Base-by-base conservation (phyloP, 192 early-diverging fungal genomes). In the Linnemannia exigua region DNA sequence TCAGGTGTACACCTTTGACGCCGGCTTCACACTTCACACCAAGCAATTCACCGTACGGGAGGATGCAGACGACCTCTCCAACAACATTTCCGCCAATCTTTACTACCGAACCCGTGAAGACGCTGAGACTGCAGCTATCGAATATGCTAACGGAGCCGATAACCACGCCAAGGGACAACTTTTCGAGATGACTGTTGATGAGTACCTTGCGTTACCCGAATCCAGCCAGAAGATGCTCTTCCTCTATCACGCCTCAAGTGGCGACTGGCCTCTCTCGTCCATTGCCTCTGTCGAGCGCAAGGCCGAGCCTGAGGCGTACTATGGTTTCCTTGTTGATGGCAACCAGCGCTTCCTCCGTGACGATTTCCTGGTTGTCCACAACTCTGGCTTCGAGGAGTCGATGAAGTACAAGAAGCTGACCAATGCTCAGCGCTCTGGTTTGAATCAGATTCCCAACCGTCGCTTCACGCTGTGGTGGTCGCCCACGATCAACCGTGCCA, bases 381-480 rank as follows among this genome's bases (percentile, higher is more conserved):
- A 76, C 76, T 87, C 89, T 76, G 93, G 93, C 75, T 95, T 98
- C 71, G 95, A 95, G 74, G 95, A 96, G 73, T 90, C 90, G 37
- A 96, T 97, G 96, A 96, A 96, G 82, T 98, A 96, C 90, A 98
- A 98, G 88, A 98, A 99, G 89, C 89, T 99, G 67, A 99, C 98
- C 72, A 99, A 99, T 72, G 98, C 98, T 15, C 98, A 99, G 88
- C 93, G 98, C 46, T 96, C 94, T 25, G 98, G 98, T 93, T 92
- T 99, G 76, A 99, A 98, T 86, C 98, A 99, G 90, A 99, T 99
- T 91, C 98, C 98, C 69, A 99, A 99, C 91, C 96, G 98, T 92
- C 96, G 98, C 61, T 99, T 99, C 88, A 98, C 97, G 9, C 92
- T 99, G 71, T 99, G 98, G 98, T 99, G 98, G 98, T 97, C 95